phyloP scores from a whole-genome alignment of 345 rosid species.

The Camelina sativa region DNA sequence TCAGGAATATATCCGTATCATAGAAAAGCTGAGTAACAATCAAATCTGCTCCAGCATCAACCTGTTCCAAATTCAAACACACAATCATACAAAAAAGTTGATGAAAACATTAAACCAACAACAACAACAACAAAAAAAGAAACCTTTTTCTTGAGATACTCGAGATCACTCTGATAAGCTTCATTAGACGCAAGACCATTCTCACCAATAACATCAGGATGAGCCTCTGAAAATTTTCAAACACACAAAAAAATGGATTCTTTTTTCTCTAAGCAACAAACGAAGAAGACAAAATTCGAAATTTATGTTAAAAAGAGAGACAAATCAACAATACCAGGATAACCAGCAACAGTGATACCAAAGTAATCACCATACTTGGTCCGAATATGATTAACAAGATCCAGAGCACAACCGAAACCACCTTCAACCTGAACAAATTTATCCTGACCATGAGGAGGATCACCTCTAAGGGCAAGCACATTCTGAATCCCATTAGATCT shows the following conservation, averaged over 20 bases:
- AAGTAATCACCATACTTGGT: slow-evolving; percentile 83
- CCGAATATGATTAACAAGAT: slow-evolving; percentile 81
- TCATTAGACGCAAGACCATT: slow-evolving; percentile 74
- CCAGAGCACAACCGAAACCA: slow-evolving; percentile 94
- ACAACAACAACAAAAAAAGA: background rate
- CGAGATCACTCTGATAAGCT: slow-evolving; percentile 80
- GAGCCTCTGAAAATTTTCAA: slow-evolving; percentile 64
- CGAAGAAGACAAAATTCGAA: no score
- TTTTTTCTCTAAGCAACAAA: background rate
- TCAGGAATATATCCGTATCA: slow-evolving; percentile 89
- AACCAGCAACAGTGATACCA: slow-evolving; percentile 97
- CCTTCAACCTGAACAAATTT: slow-evolving; percentile 93
- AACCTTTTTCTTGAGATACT: slow-evolving; percentile 87
- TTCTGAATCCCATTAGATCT: slow-evolving; percentile 95
- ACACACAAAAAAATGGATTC: background rate
- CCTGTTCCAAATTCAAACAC: slow-evolving; percentile 46
- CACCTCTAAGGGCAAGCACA: slow-evolving; percentile 97
- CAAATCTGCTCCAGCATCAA: slow-evolving; percentile 97
- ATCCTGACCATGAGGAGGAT: slow-evolving; percentile 98
- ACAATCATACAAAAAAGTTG: background rate
- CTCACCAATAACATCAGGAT: slow-evolving; percentile 80
- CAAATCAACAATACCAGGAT: slow-evolving; percentile 63
- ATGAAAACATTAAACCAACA: background rate
- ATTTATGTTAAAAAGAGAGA: background rate
- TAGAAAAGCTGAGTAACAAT: slow-evolving; percentile 87